phyloP scores from a whole-genome alignment of 768 basidiomycete species.

The Boletus pseudopeckii region DNA sequence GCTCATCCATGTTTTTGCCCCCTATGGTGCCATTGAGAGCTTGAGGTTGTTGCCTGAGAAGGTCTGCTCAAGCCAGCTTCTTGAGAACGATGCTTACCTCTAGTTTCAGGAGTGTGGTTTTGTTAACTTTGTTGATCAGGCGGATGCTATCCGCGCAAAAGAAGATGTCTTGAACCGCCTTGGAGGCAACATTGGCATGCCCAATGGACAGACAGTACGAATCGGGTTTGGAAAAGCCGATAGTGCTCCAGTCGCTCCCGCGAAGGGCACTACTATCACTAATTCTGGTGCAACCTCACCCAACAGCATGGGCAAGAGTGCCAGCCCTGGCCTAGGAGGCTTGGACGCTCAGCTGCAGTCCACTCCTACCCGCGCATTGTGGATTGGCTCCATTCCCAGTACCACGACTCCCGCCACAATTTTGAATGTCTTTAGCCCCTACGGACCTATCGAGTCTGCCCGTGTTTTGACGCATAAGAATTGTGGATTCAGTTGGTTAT shows the following conservation, averaged over 20 bases:
- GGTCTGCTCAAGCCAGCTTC: conserved; percentile 41
- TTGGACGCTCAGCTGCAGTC: conserved; percentile 87
- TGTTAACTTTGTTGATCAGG: conserved; percentile 95
- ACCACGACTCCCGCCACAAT: conserved; percentile 94
- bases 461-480: conserved; percentile 96
- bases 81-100: conserved; percentile 17
- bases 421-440: conserved; percentile 93
- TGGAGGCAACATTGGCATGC: conserved; percentile 91
- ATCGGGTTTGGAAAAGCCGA: conserved; percentile 99
- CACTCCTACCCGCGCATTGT: conserved; percentile 90
- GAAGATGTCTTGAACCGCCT: conserved; percentile 96
- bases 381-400: conserved; percentile 97
- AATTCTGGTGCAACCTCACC: conserved; percentile 67
- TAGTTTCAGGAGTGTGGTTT: conserved; percentile 88
- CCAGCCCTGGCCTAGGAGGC: conserved; percentile 55
- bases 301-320: conserved; percentile 46
- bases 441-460: conserved; percentile 96
- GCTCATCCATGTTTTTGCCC: conserved; percentile 91
- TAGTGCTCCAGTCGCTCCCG: conserved; percentile 88
- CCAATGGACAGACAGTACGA: conserved; percentile 92
- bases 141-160: conserved; percentile 95
- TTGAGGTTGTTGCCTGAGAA: conserved; percentile 94
- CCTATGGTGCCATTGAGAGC: conserved; percentile 96
- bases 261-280: conserved; percentile 64
- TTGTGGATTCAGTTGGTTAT: conserved; percentile 78